Evolutionary conservation across 2,329 filamentous ascomycete species (phyloP).

Genomic region (Bipolaris zeicola): DNA sequence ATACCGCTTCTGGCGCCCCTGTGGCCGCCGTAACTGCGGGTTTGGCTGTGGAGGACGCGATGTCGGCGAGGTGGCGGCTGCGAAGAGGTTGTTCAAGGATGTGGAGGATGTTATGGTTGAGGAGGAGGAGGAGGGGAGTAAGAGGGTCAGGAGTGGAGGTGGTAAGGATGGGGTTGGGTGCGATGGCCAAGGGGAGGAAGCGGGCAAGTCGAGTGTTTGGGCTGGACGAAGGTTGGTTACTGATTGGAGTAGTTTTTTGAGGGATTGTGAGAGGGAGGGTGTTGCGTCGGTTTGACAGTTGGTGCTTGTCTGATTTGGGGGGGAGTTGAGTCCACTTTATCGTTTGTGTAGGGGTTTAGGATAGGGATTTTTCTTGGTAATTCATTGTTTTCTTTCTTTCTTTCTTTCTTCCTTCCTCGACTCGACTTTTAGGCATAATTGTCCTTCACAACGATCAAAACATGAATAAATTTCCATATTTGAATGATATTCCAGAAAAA

Average conservation of each 20-base stretch:
- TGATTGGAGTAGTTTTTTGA: slow-evolving; percentile 22
- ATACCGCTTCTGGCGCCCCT: slow-evolving; percentile 46
- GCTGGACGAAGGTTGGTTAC: slow-evolving; percentile 18
- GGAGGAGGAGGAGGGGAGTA: background rate
- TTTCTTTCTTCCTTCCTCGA: background rate
- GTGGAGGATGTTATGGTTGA: slow-evolving; percentile 22
- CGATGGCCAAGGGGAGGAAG: background rate
- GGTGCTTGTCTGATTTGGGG: no score
- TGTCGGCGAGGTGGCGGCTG: slow-evolving; percentile 38
- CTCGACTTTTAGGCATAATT: background rate
- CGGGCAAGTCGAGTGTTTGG: slow-evolving; percentile 13
- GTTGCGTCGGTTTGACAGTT: slow-evolving; percentile 20
- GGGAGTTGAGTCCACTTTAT: background rate
- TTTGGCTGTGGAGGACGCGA: slow-evolving; percentile 40
- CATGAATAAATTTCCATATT: no score
- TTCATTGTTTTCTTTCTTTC: background rate
- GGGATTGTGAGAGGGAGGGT: slow-evolving; percentile 27
- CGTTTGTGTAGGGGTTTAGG: background rate
- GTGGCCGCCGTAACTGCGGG: slow-evolving; percentile 35
- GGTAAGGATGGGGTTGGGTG: background rate
- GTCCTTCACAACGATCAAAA: no score
- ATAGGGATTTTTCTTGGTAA: background rate
- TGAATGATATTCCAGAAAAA: no score
- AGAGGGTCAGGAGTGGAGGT: background rate
- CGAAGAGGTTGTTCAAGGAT: slow-evolving; percentile 38